These are phyloP conservation scores for Poa pratensis DNA, from an alignment of 176 grass and related monocot genomes.

Conservation along the genomic window DNA sequence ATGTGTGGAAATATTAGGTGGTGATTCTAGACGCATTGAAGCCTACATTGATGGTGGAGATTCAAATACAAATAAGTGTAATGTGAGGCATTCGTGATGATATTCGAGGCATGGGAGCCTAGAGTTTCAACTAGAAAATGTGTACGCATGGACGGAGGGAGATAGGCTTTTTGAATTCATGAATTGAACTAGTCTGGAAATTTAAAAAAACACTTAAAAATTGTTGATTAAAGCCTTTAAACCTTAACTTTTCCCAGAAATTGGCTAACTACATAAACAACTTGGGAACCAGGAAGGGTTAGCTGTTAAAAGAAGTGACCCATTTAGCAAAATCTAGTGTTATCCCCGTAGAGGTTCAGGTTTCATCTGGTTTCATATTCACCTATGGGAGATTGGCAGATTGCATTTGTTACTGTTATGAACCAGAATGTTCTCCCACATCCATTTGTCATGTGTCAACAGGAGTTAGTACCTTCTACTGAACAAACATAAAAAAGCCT, in stretches of 20 bases:
- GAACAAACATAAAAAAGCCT: background rate
- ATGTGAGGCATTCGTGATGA: background rate
- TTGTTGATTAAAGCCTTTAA: conserved; percentile 7
- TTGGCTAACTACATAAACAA: background rate
- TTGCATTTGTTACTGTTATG: conserved; percentile 23
- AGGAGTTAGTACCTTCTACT: conserved; percentile 5
- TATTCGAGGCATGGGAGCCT: background rate
- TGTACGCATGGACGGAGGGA: conserved; percentile 2
- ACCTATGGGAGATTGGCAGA: background rate
- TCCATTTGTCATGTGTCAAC: conserved; percentile 6
- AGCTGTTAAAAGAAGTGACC: background rate
- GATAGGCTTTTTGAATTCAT: background rate
- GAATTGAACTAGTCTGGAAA: background rate
- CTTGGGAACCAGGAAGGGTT: background rate
- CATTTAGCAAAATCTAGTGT: background rate
- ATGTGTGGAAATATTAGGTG: background rate
- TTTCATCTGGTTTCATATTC: conserved; percentile 8
- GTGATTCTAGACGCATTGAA: background rate
- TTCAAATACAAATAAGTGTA: background rate
- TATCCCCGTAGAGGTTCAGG: background rate
- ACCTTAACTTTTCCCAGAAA: background rate
- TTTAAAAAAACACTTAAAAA: background rate
- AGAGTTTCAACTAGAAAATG: conserved; percentile 11
- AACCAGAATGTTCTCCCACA: background rate
- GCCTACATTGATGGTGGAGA: background rate